These are phyloP conservation scores for Rachicladosporium sp. DNA, from an alignment of 2,329 filamentous ascomycete genomes.

Conservation along the genomic window DNA sequence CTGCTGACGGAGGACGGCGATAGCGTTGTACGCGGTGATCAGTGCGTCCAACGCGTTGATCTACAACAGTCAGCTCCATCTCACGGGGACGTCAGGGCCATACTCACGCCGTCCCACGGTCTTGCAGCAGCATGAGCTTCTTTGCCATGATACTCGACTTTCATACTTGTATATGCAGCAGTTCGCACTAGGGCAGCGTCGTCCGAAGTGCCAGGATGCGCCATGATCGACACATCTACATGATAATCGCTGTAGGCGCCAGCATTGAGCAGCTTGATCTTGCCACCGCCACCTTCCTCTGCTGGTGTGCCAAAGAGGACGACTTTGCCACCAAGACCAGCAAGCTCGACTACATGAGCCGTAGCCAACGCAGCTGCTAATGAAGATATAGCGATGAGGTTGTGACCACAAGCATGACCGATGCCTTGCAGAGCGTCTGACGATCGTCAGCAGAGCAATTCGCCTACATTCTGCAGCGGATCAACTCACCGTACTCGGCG, in stretches of 20 bases:
- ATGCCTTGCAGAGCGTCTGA: slow-evolving; percentile 29
- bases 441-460: slow-evolving; percentile 4
- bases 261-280: slow-evolving; percentile 33
- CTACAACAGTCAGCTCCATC: neutral
- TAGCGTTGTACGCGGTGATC: slow-evolving; percentile 20
- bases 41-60: slow-evolving; percentile 25
- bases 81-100: neutral
- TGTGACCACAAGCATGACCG: slow-evolving; percentile 35
- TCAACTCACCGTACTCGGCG: slow-evolving; percentile 21
- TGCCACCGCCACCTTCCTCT: slow-evolving; percentile 26
- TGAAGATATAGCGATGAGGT: slow-evolving; percentile 11
- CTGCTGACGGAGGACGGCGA: slow-evolving; percentile 28
- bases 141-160: slow-evolving; percentile 38
- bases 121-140: slow-evolving; percentile 26
- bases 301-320: slow-evolving; percentile 34
- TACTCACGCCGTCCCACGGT: slow-evolving; percentile 18
- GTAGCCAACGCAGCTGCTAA: slow-evolving; percentile 10
- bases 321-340: slow-evolving; percentile 24
- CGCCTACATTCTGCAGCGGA: slow-evolving; percentile 8
- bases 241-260: slow-evolving; percentile 31
- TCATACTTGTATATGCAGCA: slow-evolving; percentile 38
- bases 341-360: slow-evolving; percentile 18
- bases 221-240: slow-evolving; percentile 22
- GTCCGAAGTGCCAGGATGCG: slow-evolving; percentile 24
- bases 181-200: slow-evolving; percentile 41